phyloP scores from a whole-genome alignment of 306 rosid species.

The Quercus mongolica region DNA sequence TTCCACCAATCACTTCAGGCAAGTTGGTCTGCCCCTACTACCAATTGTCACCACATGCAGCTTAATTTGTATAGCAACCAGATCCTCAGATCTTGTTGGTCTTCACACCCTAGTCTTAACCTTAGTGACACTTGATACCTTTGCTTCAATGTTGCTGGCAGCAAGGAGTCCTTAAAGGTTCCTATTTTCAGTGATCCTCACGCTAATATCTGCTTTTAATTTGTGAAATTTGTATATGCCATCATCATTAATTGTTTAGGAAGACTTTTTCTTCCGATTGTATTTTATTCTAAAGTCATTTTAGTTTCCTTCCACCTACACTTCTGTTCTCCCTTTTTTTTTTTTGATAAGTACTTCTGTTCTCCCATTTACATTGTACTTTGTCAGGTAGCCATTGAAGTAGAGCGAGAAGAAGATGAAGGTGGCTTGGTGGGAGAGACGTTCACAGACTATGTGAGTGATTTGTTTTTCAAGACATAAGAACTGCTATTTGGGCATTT shows the following conservation, averaged over 20 bases:
- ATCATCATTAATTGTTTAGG: neutral
- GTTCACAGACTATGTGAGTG: conserved; percentile 94
- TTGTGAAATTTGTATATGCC: neutral
- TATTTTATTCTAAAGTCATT: neutral
- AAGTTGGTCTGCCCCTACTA: too few species aligned
- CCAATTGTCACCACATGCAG: too few species aligned
- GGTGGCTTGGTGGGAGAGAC: conserved; percentile 95
- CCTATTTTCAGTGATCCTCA: neutral
- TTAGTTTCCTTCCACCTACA: neutral
- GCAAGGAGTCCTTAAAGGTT: neutral
- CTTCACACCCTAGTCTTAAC: too few species aligned
- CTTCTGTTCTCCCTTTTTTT: neutral
- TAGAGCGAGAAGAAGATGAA: conserved; percentile 98
- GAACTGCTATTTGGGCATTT: conserved; percentile 15
- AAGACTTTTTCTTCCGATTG: neutral
- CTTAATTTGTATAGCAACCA: too few species aligned
- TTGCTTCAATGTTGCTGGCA: neutral
- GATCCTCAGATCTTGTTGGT: too few species aligned
- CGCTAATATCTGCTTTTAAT: neutral
- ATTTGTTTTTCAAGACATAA: conserved; percentile 5
- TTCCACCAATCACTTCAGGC: too few species aligned
- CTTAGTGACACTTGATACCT: too few species aligned
- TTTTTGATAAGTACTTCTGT: neutral
- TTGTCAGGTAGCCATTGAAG: conserved; percentile 89
- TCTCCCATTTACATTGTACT: conserved; percentile 16